Evolutionary conservation across 768 basidiomycete species (phyloP).

Genomic region (Cystobasidium onofrii): DNA sequence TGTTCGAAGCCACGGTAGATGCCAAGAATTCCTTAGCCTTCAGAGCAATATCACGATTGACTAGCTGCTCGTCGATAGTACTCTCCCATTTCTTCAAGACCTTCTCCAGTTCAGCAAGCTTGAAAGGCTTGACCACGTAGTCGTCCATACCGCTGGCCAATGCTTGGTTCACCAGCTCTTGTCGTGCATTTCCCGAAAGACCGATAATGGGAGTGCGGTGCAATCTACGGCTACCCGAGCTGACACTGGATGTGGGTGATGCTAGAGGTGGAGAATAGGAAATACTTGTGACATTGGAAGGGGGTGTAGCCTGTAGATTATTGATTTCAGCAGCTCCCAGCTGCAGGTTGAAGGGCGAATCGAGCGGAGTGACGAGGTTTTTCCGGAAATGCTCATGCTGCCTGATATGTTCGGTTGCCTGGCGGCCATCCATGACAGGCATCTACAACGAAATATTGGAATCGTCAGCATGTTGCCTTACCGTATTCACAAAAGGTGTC

Average conservation of each 20-base stretch:
- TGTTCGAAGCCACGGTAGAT: not conserved
- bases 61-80: conserved; percentile 15
- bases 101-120: conserved; percentile 17
- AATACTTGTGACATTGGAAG: not conserved
- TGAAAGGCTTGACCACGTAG: conserved; percentile 24
- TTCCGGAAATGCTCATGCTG: conserved; percentile 8
- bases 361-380: conserved; percentile 10
- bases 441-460: not conserved
- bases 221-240: not conserved
- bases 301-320: not conserved
- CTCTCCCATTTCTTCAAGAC: conserved; percentile 18
- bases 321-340: not conserved
- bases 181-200: conserved; percentile 8
- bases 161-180: conserved; percentile 21
- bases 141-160: conserved; percentile 23
- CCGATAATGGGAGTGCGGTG: conserved; percentile 18
- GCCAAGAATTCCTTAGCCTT: conserved; percentile 3
- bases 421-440: conserved; percentile 17
- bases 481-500: too few species aligned
- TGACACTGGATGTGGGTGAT: not conserved
- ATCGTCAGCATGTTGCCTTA: too few species aligned
- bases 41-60: not conserved
- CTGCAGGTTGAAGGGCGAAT: conserved; percentile 7
- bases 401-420: conserved; percentile 9
- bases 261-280: not conserved